Evolutionary conservation across 345 rosid genomes (phyloP), one percentile per base, ranked within the genome.

Genomic region (Barbarea vulgaris): DNA sequence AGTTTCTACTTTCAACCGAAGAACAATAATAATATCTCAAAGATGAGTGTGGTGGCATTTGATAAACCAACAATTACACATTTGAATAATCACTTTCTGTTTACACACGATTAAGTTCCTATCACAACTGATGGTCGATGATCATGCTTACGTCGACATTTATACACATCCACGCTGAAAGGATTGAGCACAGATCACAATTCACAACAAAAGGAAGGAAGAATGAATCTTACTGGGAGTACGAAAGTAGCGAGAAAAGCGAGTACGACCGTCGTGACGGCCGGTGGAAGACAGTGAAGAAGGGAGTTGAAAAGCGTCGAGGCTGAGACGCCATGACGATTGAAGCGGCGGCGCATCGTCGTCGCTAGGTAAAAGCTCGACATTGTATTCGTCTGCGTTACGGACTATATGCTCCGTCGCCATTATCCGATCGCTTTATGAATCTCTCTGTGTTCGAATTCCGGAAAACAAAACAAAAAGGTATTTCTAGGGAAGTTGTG

Each of bases 241-340:
- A 42, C 44, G 73, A 9, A 72, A 53, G 36, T 39, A 67, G 27
- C 81, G 83, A 37, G 80, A 65, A 0, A 65, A 66, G 44, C 79
- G 70, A 67, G 86, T 72, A 42, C 81, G 55, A 17, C 51, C 64
- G 61, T 25, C 21, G 24, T 42, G 64, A 22, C 51, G 65, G 30
- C 52, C 64, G 36, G 8, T 37, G 52, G 37, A 56, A 3, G 41
- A 22, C 44, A 44, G 34, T 4, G 52, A 64, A n/a, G 67, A 78
- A 10, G 83, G 83, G 9, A 86, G 81, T 8, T 80, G 85, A 54
- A 84, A 86, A 37, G 79, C 62, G 19, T 86, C 81, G 62, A 86
- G 83, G 39, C 53, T 75, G 62, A 86, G 84, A 69, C 86, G 82
- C 90, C 90, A 86, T 8, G 89, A 69, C 57, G 83, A 58, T 1